phyloP scores from a whole-genome alignment of 805 yeast species.

The Metschnikowia gruessii region DNA sequence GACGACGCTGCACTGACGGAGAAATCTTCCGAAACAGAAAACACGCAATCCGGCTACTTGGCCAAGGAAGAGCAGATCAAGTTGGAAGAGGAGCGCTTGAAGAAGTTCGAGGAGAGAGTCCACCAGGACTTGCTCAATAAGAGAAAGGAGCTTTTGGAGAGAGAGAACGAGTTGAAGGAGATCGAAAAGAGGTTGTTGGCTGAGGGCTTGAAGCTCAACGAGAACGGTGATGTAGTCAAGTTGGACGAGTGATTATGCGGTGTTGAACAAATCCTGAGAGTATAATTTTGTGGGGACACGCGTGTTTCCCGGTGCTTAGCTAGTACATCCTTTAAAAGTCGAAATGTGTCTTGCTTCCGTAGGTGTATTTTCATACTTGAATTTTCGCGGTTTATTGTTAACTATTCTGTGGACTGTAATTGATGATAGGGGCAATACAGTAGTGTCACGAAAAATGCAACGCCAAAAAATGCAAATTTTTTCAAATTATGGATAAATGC shows the following conservation, averaged over 20 bases:
- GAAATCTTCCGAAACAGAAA: slow-evolving; percentile 8
- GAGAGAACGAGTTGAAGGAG: slow-evolving; percentile 82
- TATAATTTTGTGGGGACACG: too few relatives aligned
- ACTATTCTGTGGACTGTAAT: too few relatives aligned
- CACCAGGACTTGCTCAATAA: slow-evolving; percentile 81
- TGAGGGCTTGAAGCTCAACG: slow-evolving; percentile 49
- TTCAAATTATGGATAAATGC: too few relatives aligned
- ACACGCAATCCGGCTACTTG: slow-evolving; percentile 29
- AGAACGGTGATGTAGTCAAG: slow-evolving; percentile 19
- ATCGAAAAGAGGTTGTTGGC: slow-evolving; percentile 68
- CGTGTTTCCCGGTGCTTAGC: too few relatives aligned
- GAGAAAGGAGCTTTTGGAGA: slow-evolving; percentile 75
- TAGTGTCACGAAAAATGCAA: too few relatives aligned
- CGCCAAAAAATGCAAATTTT: too few relatives aligned
- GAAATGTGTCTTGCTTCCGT: too few relatives aligned
- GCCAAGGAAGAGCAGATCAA: slow-evolving; percentile 87
- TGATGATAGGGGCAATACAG: too few relatives aligned
- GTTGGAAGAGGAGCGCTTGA: slow-evolving; percentile 83
- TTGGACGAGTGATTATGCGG: slow-evolving; percentile 13
- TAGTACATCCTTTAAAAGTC: too few relatives aligned
- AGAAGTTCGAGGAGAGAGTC: slow-evolving; percentile 82
- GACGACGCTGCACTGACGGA: slow-evolving; percentile 18
- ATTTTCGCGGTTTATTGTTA: too few relatives aligned
- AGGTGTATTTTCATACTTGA: too few relatives aligned
- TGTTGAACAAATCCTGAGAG: neutral